These are phyloP conservation scores for Coniferiporia weirii DNA, from an alignment of 1,284 basidiomycete species.

Conservation along the genomic window DNA sequence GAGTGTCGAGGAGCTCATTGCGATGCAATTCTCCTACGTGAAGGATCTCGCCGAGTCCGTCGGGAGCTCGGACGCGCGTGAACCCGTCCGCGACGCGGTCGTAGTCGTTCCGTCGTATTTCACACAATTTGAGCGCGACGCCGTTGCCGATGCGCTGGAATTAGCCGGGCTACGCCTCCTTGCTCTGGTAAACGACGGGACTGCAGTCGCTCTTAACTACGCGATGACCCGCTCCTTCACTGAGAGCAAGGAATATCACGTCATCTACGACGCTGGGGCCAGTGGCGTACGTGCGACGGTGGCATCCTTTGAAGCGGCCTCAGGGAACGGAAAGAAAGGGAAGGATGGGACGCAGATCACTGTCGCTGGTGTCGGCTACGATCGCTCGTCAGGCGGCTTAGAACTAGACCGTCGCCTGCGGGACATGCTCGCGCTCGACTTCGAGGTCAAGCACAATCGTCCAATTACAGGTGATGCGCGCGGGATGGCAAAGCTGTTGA, in stretches of 20 bases:
- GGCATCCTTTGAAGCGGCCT: conserved; percentile 66
- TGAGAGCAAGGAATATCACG: conserved; percentile 70
- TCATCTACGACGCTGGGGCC: conserved; percentile 94
- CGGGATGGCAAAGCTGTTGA: conserved; percentile 90
- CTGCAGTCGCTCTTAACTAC: conserved; percentile 90
- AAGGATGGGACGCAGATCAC: conserved; percentile 71
- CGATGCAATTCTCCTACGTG: conserved; percentile 91
- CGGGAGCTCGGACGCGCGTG: conserved; percentile 43
- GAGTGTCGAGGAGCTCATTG: conserved; percentile 88
- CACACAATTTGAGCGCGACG: conserved; percentile 82
- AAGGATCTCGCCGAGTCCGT: conserved; percentile 81
- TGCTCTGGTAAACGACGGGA: conserved; percentile 88
- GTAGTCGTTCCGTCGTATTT: conserved; percentile 86
- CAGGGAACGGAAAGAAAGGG: conserved; percentile 36
- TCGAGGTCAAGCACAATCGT: conserved; percentile 63
- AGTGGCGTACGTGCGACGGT: conserved; percentile 85
- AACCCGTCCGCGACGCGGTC: conserved; percentile 76
- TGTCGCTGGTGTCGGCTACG: conserved; percentile 77
- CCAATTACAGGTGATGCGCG: conserved; percentile 70
- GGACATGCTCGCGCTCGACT: conserved; percentile 75
- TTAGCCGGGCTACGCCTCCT: conserved; percentile 83
- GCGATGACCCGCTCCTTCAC: conserved; percentile 92
- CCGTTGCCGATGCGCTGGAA: conserved; percentile 87
- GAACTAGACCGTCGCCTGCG: conserved; percentile 82
- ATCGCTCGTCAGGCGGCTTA: conserved; percentile 73